phyloP scores from a whole-genome alignment of 306 rosid species.

The Cicer arietinum region DNA sequence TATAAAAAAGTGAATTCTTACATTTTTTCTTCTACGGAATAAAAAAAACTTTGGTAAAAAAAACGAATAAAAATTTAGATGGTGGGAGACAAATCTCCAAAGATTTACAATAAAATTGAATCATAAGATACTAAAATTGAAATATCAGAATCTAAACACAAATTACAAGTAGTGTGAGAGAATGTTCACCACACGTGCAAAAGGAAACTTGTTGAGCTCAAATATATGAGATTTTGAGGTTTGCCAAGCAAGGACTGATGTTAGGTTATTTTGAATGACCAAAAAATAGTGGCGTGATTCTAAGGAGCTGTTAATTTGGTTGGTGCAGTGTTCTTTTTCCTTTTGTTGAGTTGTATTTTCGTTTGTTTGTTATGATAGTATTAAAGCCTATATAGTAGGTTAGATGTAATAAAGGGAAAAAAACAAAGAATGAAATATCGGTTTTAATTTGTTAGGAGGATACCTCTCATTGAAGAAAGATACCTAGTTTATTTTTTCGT shows the following conservation, averaged over 20 bases:
- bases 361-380: neutral
- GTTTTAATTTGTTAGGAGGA: neutral
- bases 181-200: neutral
- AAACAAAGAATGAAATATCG: neutral
- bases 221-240: neutral
- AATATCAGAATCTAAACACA: neutral
- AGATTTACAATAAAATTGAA: no score
- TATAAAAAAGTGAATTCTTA: no score
- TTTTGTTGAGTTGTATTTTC: neutral
- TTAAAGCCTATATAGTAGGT: neutral
- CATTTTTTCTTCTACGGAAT: no score
- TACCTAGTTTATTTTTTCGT: neutral
- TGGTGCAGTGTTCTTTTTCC: neutral
- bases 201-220: neutral
- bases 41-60: no score
- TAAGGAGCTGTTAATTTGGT: neutral
- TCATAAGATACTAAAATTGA: no score
- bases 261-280: no score
- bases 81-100: no score
- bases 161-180: neutral
- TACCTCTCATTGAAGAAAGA: neutral
- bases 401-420: neutral
- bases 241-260: no score
- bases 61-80: no score
- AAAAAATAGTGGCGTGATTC: neutral